Conservation (phyloP, 176 grass and related monocot species). For the bread wheat (Triticum aestivum) region IWGSC_CS_RefSeq_v2.1 NC_057799.1:534287552-534288051, state of each 20-base stretch:
- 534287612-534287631: conserved; percentile 54
- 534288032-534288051: conserved; percentile 46
- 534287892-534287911: conserved; percentile 72
- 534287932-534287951: conserved; percentile 74
- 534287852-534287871: conserved; percentile 80
- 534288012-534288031: conserved; percentile 58
- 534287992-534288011: conserved; percentile 47
- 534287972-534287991: conserved; percentile 48
- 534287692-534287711: conserved; percentile 75
- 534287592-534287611: conserved; percentile 53
- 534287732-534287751: conserved; percentile 50
- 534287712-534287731: conserved; percentile 60
- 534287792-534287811: conserved; percentile 47
- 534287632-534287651: conserved; percentile 49
- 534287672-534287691: conserved; percentile 65
- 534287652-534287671: conserved; percentile 58
- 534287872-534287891: conserved; percentile 61
- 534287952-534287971: conserved; percentile 72
- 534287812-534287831: conserved; percentile 56
- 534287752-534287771: conserved; percentile 56
- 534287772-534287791: conserved; percentile 50
- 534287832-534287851: conserved; percentile 57
- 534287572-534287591: conserved; percentile 39
- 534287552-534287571: conserved; percentile 57
- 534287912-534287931: conserved; percentile 61